Evolutionary conservation across 2,329 filamentous ascomycete species (phyloP), one percentile per base, ranked within the genome.

Genomic region (Penicillium concentricum): DNA sequence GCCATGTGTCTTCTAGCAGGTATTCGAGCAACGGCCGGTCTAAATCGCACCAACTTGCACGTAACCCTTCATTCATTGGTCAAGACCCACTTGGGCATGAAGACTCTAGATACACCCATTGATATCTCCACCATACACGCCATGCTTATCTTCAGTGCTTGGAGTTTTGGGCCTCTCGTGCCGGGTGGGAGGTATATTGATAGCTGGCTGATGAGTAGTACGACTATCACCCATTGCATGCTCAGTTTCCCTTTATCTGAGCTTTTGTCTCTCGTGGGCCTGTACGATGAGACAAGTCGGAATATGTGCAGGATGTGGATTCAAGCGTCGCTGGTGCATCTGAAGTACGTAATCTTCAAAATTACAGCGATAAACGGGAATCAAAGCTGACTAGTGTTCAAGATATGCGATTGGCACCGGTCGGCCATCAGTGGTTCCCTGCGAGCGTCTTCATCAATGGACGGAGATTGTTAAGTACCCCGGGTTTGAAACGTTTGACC

Each of bases 301-400:
- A 52, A 46, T 13, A 56, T 52, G 54, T 56, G 54, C 28, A 41
- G 54, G 22, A 56, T 56, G 54, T 56, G 54, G 54, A 56, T 56
- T 6, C 54, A 56, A 28, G 54, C 54, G 3, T 56, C 54, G 13
- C 28, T 56, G 13, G 54, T 56, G 24, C 54, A 56, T 34, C 37
- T 56, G 35, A 56, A 56, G 54, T 52, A 52, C 13, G 54, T 35
- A 28, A 9, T 16, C 6, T 20, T 6, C 20, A 1, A 7, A 12
- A 1, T 24, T 12, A 32, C n/a, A 34, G 13, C 37, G 8, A 8
- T 37, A 30, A 26, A 2, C 16, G 30, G 4, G 5, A 3, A 38
- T 13, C 1, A 39, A 16, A 44, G 6, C 48, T 56, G 16, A 56
- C 20, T 15, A 6, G 9, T 1, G 10, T 8, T 22, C 22, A 32